phyloP scores from a whole-genome alignment of 257 asterid species.

The Sherardia arvensis region DNA sequence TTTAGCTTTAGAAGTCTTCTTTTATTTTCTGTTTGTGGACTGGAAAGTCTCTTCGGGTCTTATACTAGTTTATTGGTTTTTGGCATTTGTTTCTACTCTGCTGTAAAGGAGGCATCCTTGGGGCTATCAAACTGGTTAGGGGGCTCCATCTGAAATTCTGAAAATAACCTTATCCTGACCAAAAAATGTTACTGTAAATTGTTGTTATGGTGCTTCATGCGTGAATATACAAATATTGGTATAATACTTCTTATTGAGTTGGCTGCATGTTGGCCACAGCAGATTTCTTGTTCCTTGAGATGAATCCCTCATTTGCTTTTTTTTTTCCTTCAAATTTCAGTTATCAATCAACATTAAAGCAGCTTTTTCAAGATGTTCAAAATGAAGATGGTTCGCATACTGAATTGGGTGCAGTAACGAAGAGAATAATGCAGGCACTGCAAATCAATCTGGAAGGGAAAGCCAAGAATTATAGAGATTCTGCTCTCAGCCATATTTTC shows the following conservation, averaged over 20 bases:
- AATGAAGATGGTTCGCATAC: conserved; percentile 63
- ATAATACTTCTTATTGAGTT: neutral
- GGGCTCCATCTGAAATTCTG: neutral
- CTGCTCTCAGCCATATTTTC: conserved; percentile 77
- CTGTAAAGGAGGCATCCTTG: neutral
- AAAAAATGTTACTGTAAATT: neutral
- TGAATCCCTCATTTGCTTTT: neutral
- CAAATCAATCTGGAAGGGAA: conserved; percentile 97
- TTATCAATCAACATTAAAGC: conserved; percentile 92
- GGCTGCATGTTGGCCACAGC: too few relatives aligned
- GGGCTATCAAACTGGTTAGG: neutral
- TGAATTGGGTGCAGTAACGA: conserved; percentile 91
- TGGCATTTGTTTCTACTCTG: neutral
- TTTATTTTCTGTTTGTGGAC: neutral
- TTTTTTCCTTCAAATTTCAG: conserved; percentile 29
- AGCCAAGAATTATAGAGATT: conserved; percentile 89
- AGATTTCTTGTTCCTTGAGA: neutral
- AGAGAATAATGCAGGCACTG: conserved; percentile 98
- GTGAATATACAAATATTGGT: neutral
- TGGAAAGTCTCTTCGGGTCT: neutral
- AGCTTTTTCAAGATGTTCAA: conserved; percentile 82
- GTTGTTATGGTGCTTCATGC: neutral
- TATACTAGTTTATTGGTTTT: neutral
- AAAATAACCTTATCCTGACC: neutral
- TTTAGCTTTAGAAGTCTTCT: neutral